Evolutionary conservation across 179 eudicot species (phyloP), one percentile per base, ranked within the genome.

Genomic region (Dionaea muscipula): DNA sequence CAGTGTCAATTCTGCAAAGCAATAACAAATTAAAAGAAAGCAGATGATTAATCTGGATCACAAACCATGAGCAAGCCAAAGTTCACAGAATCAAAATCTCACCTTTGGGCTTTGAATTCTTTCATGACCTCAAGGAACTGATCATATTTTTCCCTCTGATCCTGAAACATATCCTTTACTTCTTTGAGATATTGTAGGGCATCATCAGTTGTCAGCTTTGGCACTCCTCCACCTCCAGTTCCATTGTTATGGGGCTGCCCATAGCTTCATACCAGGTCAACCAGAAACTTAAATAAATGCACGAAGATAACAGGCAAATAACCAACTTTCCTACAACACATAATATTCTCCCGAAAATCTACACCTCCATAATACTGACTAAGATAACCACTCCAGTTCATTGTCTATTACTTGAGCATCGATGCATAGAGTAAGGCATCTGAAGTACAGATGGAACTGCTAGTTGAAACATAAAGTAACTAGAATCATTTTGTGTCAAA

Each of bases 71-170:
- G 9, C 19, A 44, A 7, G 22, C 21, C 10, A 16, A 16, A 31
- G 35, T 26, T 47, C 14, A 40, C 60, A 55, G 41, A 62, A 53
- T 44, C 23, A 54, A 55, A 43, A 47, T 7, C 20, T 20, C 70
- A 87, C 98, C 85, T 78, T 72, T 84, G 93, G 38, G 91, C 96
- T 76, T 91, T 91, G 41, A 91, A 91, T 74, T 87, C 88, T 75
- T 87, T 91, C 98, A 91, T 91, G 43, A 91, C 96, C 65, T 84
- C 98, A 53, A 91, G 96, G 39, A 93, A 93, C 56, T 78, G 75
- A 38, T 88, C 89, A 67, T 93, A 93, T 62, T 93, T 93, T 10
- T 93, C 95, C 62, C 81, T 69, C 68, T 83, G 86, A 59, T 85
- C 88, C 56, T 79, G 86, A 67, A 93, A 91, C 81, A 82, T 80